Base-by-base conservation (phyloP, 768 basidiomycete species). In the Pholiota microspora region DNA sequence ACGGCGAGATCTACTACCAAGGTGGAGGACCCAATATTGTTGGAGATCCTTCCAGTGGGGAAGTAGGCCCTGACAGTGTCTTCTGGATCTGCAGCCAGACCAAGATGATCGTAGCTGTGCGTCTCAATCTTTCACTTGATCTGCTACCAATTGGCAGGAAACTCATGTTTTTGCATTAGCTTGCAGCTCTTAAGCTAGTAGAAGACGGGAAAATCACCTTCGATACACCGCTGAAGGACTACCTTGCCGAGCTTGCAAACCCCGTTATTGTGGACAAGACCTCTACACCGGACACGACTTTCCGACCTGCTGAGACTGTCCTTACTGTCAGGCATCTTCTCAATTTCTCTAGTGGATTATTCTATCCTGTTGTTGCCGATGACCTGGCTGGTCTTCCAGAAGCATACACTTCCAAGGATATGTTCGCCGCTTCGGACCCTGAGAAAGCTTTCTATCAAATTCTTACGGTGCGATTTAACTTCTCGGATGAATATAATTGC, bases 1-100 rank as follows among this genome's bases (percentile, higher is more conserved):
- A 72, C 12, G 61, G 57, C 31, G 71, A 71, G 46, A 64, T 70
- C 3, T 68, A 65, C 42, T 70, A 69, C 46, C 56, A 65, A n/a
- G 67, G 64, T 8, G 66, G 65, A 38, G 71, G 72, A 1, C 50
- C 32, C 15, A 57, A 55, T 8, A 23, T 64, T 4, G 42, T 67
- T 7, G 62, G 62, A 27, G 67, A 74, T 49, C 56, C 64, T 1
- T 55, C 61, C 2, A 66, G 63, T 35, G 68, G 62, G 2, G 56
- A 62, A 10, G 51, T 74, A 13, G 61, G 58, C 45, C 61, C 67
- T 5, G 67, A 73, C 51, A 67, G 67, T 15, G 51, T 74, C n/a
- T 73, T 73, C 49, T 74, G 73, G 73, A 64, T 75, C 25, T 73
- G 72, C 54, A 75, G 74, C 50, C 70, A 72, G 55, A 71, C 72